phyloP scores from a whole-genome alignment of 768 basidiomycete genomes.

The Tulasnella sp. region DNA sequence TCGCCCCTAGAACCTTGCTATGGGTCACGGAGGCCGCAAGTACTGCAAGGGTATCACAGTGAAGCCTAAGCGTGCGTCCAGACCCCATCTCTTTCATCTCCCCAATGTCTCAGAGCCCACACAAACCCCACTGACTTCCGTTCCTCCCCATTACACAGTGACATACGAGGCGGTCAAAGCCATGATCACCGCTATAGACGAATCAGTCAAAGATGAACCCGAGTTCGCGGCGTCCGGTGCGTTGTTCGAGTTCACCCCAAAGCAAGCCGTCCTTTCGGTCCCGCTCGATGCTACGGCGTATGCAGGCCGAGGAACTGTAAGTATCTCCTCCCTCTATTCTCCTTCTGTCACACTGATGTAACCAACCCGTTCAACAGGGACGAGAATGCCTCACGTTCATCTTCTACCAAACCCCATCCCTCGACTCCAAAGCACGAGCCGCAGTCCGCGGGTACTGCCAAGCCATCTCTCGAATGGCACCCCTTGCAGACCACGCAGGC shows the following conservation, averaged over 20 bases:
- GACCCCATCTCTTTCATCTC: not conserved
- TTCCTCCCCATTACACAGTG: not conserved
- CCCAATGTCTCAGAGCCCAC: not conserved
- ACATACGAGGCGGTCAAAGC: not conserved
- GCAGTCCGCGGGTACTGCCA: not conserved
- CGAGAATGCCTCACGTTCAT: conserved; percentile 13
- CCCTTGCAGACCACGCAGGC: not conserved
- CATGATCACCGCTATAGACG: not conserved
- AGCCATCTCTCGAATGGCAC: not conserved
- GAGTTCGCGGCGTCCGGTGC: not conserved
- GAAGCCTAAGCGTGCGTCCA: not conserved
- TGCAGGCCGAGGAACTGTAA: conserved; percentile 1
- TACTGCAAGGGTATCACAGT: conserved; percentile 6
- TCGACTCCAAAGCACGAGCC: not conserved
- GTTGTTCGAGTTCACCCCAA: conserved; percentile 12
- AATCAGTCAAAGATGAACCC: conserved; percentile 2
- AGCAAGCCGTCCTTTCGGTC: not conserved
- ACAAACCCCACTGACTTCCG: not conserved
- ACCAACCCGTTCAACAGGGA: not conserved
- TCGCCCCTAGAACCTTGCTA: not conserved
- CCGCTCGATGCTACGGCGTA: conserved; percentile 9
- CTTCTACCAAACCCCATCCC: not conserved
- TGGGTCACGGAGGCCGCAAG: conserved; percentile 11
- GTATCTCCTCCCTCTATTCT: not conserved
- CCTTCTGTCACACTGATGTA: not conserved